phyloP scores from a whole-genome alignment of 2,329 filamentous ascomycete genomes.

The Venturia effusa region DNA sequence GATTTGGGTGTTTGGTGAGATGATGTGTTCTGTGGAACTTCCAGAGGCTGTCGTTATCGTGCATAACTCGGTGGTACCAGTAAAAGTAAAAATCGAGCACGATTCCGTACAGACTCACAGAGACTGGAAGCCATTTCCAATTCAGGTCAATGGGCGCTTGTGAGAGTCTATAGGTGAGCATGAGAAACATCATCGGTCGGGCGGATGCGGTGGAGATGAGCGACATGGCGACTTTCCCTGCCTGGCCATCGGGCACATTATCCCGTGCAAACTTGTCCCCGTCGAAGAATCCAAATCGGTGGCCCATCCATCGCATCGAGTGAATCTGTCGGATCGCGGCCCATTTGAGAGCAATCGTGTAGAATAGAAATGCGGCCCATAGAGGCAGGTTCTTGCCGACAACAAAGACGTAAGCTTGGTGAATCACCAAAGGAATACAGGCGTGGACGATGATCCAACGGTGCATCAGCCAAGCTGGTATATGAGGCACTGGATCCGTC shows the following conservation, averaged over 20 bases:
- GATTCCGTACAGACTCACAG: slow-evolving; percentile 31
- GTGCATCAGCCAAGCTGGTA: slow-evolving; percentile 27
- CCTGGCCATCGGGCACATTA: slow-evolving; percentile 27
- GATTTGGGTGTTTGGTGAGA: slow-evolving; percentile 35
- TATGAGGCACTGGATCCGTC: slow-evolving; percentile 30
- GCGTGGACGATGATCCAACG: slow-evolving; percentile 31
- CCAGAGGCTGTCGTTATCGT: slow-evolving; percentile 31
- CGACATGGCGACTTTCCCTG: slow-evolving; percentile 22
- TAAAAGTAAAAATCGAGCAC: slow-evolving; percentile 38
- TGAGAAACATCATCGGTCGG: slow-evolving; percentile 25
- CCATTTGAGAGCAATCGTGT: slow-evolving; percentile 29
- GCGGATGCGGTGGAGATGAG: slow-evolving; percentile 24
- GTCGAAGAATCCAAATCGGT: slow-evolving; percentile 32
- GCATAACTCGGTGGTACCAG: slow-evolving; percentile 24
- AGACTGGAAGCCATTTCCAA: slow-evolving; percentile 28
- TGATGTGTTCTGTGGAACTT: slow-evolving; percentile 36
- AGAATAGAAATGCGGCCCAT: slow-evolving; percentile 26
- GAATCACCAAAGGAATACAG: slow-evolving; percentile 26
- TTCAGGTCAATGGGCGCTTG: slow-evolving; percentile 19
- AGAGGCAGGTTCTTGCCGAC: slow-evolving; percentile 22
- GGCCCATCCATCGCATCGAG: slow-evolving; percentile 28
- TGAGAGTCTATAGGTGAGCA: slow-evolving; percentile 21
- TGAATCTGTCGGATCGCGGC: slow-evolving; percentile 30
- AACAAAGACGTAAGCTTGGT: slow-evolving; percentile 25
- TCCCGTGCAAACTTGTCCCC: slow-evolving; percentile 35